phyloP scores from a whole-genome alignment of 495 filamentous ascomycete species.

The Jackrogersella minutella region DNA sequence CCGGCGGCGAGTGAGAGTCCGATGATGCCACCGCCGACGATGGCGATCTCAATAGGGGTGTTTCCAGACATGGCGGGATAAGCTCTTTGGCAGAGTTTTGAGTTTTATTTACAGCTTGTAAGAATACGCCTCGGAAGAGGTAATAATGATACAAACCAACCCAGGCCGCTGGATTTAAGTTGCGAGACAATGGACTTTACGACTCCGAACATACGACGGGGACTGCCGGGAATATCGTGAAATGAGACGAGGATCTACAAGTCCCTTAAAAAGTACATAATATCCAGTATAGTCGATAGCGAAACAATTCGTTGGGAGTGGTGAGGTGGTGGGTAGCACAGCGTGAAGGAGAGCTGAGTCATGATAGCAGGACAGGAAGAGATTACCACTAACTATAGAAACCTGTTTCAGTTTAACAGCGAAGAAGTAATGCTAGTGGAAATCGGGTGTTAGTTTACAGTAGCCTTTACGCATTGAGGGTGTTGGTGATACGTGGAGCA shows the following conservation, averaged over 20 bases:
- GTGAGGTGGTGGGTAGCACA: conserved; percentile 10
- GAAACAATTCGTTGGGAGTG: background rate
- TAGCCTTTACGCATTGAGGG: background rate
- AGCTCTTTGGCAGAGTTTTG: background rate
- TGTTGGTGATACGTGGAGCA: background rate
- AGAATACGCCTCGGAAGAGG: background rate
- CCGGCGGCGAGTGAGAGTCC: conserved; percentile 52
- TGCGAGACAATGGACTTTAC: background rate
- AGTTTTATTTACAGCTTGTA: background rate
- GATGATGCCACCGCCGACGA: conserved; percentile 57
- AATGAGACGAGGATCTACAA: background rate
- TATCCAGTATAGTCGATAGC: background rate
- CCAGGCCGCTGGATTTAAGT: conserved; percentile 2
- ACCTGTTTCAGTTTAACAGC: conserved; percentile 2
- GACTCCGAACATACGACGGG: background rate
- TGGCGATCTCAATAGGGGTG: conserved; percentile 43
- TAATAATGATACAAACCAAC: conserved; percentile 14
- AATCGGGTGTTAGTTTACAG: background rate
- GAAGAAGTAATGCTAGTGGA: background rate
- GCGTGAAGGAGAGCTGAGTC: conserved; percentile 9
- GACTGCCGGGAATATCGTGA: background rate
- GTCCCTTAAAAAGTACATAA: background rate
- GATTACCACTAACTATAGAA: conserved; percentile 7
- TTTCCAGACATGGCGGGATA: conserved; percentile 20
- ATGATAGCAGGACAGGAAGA: conserved; percentile 3